Conservation (phyloP, 2,329 filamentous ascomycete genomes). For the Diaporthe vaccinii region DNA sequence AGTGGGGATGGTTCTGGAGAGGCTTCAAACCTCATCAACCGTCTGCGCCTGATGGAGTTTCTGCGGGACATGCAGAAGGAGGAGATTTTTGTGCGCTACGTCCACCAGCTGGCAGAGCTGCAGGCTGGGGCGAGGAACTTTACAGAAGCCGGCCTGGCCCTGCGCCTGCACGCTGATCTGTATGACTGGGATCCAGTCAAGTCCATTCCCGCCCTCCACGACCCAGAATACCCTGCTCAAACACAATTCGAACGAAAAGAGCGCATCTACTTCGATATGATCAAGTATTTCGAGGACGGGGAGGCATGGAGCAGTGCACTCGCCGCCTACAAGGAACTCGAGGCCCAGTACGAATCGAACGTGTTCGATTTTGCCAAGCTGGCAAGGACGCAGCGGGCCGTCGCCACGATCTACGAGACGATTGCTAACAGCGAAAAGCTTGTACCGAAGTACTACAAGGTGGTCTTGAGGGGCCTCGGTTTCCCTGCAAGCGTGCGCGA, state of each 20-base stretch:
- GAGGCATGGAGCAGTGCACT: constrained; percentile 93
- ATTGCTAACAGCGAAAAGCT: constrained; percentile 85
- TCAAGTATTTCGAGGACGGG: constrained; percentile 94
- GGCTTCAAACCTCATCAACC: constrained; percentile 87
- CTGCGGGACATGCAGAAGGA: constrained; percentile 96
- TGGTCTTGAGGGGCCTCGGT: constrained; percentile 89
- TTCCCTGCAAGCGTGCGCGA: constrained; percentile 86
- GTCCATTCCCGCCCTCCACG: constrained; percentile 74
- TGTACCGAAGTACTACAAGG: constrained; percentile 90
- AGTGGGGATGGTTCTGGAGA: constrained; percentile 80
- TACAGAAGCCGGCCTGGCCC: constrained; percentile 88
- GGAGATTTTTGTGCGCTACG: constrained; percentile 95
- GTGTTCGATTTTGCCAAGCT: constrained; percentile 93
- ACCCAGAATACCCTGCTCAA: constrained; percentile 85
- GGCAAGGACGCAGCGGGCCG: constrained; percentile 88
- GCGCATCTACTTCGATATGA: constrained; percentile 92
- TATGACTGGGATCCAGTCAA: constrained; percentile 89
- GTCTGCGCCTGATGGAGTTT: constrained; percentile 93
- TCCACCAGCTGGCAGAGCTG: constrained; percentile 87
- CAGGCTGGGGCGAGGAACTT: constrained; percentile 83
- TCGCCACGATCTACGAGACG: constrained; percentile 91
- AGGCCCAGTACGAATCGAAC: constrained; percentile 90
- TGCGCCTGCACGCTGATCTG: constrained; percentile 91
- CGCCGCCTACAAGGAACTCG: constrained; percentile 89
- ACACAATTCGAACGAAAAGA: constrained; percentile 94